phyloP scores from a whole-genome alignment of 805 yeast species.

The Sungouiozyma ichnusensis region DNA sequence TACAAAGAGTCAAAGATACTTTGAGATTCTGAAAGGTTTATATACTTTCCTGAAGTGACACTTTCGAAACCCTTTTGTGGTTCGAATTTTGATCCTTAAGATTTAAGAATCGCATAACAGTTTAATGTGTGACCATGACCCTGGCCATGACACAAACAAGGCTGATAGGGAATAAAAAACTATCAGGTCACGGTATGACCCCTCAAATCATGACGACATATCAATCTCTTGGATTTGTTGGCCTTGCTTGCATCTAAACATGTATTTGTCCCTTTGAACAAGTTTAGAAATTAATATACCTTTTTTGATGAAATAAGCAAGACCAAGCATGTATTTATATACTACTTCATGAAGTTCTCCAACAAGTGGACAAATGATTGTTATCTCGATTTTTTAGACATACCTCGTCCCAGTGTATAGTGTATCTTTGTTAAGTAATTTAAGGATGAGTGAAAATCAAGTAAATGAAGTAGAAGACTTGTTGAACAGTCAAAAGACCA shows the following conservation, averaged over 20 bases:
- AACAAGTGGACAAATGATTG: too few relatives aligned
- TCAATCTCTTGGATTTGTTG: neutral
- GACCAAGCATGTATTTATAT: too few relatives aligned
- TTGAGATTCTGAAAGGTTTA: neutral
- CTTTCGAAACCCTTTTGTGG: neutral
- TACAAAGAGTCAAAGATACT: neutral
- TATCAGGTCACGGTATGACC: too few relatives aligned
- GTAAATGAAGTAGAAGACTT: slow-evolving; percentile 7
- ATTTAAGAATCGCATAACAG: neutral
- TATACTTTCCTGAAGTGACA: neutral
- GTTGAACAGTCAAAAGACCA: slow-evolving; percentile 16
- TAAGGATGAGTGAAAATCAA: neutral
- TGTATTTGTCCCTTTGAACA: neutral
- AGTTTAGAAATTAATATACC: neutral
- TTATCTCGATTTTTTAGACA: too few relatives aligned
- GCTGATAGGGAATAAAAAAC: too few relatives aligned
- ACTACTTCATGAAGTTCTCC: too few relatives aligned
- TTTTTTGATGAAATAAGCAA: too few relatives aligned
- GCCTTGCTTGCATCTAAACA: too few relatives aligned
- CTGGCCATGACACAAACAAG: too few relatives aligned
- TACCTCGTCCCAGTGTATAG: neutral
- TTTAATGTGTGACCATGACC: too few relatives aligned
- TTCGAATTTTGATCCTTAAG: neutral
- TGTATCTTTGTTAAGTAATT: too few relatives aligned
- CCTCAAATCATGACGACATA: neutral